These are phyloP conservation scores for Dictyostelium discoideum DNA, from an alignment of 78 protist genomes.

Conservation along the genomic window dicty_2.7 NC_007088.5:1020001-1020500, in stretches of 20 bases:
- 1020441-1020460: slow-evolving; percentile 62
- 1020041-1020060: slow-evolving; percentile 90
- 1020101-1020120: background rate
- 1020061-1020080: slow-evolving; percentile 66
- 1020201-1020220: background rate
- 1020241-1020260: background rate
- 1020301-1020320: no score
- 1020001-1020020: slow-evolving; percentile 92
- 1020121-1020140: no score
- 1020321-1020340: no score
- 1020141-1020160: no score
- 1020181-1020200: background rate
- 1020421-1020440: slow-evolving; percentile 80
- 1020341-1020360: slow-evolving; percentile 72
- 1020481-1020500: no score
- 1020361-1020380: slow-evolving; percentile 93
- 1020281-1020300: no score
- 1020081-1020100: no score
- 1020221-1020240: no score
- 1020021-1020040: slow-evolving; percentile 94
- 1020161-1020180: background rate
- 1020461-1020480: slow-evolving; percentile 71
- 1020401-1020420: slow-evolving; percentile 84
- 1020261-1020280: no score
- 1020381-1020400: slow-evolving; percentile 90